Conservation (phyloP, 805 yeast genomes). For the Candida mattraensis region DNA sequence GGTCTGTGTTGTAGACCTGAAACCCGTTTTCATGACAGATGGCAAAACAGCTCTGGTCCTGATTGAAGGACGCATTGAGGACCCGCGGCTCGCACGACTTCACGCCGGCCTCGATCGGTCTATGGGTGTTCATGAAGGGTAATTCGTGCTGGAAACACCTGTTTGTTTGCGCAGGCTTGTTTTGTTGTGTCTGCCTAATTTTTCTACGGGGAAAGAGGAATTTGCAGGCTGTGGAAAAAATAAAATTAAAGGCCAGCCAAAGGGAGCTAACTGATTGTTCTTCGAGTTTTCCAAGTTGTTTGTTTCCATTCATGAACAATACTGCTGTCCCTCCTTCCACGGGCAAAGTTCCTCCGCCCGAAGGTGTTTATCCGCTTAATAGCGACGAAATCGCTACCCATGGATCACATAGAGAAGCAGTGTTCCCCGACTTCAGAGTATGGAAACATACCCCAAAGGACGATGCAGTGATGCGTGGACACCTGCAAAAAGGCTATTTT, state of each 20-base stretch:
- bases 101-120: slow-evolving; percentile 24
- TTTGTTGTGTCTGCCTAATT: too few species aligned
- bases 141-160: too few species aligned
- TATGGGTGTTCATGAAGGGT: slow-evolving; percentile 36
- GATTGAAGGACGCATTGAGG: slow-evolving; percentile 72
- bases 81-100: slow-evolving; percentile 37
- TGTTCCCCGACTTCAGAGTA: slow-evolving; percentile 70
- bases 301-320: too few species aligned
- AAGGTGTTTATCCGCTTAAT: slow-evolving; percentile 33
- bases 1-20: slow-evolving; percentile 82
- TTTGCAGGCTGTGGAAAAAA: too few species aligned
- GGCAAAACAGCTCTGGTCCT: slow-evolving; percentile 88
- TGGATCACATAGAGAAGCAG: slow-evolving; percentile 14
- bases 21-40: slow-evolving; percentile 80
- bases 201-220: too few species aligned
- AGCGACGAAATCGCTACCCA: slow-evolving; percentile 18
- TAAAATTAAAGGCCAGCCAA: too few species aligned
- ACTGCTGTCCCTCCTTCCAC: slow-evolving; percentile 11
- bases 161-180: too few species aligned
- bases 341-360: slow-evolving; percentile 28
- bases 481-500: slow-evolving; percentile 68
- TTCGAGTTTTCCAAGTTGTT: too few species aligned
- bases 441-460: slow-evolving; percentile 65
- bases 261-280: too few species aligned
- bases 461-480: slow-evolving; percentile 50